Base-by-base conservation (phyloP, 1,139 yeast genomes). In the Hyphopichia wangnamkhiaoensis region DNA sequence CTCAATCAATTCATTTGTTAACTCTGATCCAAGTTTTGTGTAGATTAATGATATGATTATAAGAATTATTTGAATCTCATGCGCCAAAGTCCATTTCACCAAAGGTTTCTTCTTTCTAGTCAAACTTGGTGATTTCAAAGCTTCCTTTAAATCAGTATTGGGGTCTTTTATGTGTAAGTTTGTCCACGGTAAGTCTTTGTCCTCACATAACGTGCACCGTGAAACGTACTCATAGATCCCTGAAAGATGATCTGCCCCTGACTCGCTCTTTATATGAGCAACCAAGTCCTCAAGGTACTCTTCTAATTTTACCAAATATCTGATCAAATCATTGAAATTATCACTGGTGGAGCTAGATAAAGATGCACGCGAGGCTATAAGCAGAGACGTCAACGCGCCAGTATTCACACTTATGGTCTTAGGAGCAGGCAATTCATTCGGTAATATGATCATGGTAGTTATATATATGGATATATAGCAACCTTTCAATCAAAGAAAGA, bases 1-100 rank as follows among this genome's bases (percentile, higher is more conserved):
- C 16, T 63, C 72, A 13, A 69, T 62, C 32, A 69, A 48, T 20
- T 68, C 74, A 44, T 66, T 67, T 10, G 60, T 54, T 34, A 68
- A 47, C 34, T 68, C 68, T 3, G 71, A 63, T 1, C 74, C 76
- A 9, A 71, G 54, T 31, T 58, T 48, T 7, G 59, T 53, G 41
- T 71, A 70, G 8, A 61, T 48, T 31, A 69, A 53, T 0, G 70
- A 45, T 3, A 56, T 44, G 0, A 73, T 48, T 0, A 63, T 38
- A 3, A 63, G 28, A 1, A 53, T 44, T 21, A 57, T 43, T 38
- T 63, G 63, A 5, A 69, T 43, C 39, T 72, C 77, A 35, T 60
- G 49, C 9, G 44, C 40, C 19, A 71, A 43, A 1, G 54, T 48
- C 76, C 76, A 71, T 3, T 43, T 10, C 17, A 17, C 24, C 7